Evolutionary conservation across 495 filamentous ascomycete genomes (phyloP).

Genomic region (Penicillium crystallinum): DNA sequence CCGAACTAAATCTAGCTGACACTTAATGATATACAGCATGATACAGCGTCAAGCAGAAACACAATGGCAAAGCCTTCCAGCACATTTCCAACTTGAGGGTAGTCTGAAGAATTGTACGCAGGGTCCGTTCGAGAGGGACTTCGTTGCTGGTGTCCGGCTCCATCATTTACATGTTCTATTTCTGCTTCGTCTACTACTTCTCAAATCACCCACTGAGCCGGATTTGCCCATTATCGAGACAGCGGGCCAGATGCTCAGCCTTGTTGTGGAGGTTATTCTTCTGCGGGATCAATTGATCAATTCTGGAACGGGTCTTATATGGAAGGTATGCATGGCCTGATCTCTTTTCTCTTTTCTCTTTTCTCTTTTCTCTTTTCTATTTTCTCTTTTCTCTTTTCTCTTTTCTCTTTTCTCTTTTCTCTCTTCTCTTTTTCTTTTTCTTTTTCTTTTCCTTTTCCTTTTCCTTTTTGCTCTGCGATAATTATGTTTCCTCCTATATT

Average conservation of each 20-base stretch:
- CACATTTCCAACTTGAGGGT: constrained; percentile 23
- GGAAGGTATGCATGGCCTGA: constrained; percentile 37
- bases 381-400: no score
- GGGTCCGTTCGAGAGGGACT: constrained; percentile 30
- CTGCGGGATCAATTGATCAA: constrained; percentile 36
- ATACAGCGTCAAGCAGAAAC: constrained; percentile 24
- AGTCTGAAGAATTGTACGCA: constrained; percentile 23
- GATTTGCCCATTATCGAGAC: constrained; percentile 26
- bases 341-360: no score
- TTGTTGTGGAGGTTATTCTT: constrained; percentile 34
- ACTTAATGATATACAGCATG: constrained; percentile 4
- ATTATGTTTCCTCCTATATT: no score
- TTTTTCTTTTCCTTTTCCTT: no score
- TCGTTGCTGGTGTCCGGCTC: constrained; percentile 32
- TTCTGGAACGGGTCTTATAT: constrained; percentile 38
- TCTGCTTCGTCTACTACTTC: constrained; percentile 27
- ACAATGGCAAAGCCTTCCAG: constrained; percentile 24
- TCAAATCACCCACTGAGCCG: constrained; percentile 30
- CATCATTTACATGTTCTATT: constrained; percentile 41
- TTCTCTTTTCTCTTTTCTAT: no score
- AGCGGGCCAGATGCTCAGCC: constrained; percentile 31
- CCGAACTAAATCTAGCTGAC: background rate
- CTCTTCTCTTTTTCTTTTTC: no score
- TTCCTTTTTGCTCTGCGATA: no score
- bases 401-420: no score